Evolutionary conservation across 2,329 filamentous ascomycete genomes (phyloP), one percentile per base, ranked within the genome.

Genomic region (Zymoseptoria ardabiliae): DNA sequence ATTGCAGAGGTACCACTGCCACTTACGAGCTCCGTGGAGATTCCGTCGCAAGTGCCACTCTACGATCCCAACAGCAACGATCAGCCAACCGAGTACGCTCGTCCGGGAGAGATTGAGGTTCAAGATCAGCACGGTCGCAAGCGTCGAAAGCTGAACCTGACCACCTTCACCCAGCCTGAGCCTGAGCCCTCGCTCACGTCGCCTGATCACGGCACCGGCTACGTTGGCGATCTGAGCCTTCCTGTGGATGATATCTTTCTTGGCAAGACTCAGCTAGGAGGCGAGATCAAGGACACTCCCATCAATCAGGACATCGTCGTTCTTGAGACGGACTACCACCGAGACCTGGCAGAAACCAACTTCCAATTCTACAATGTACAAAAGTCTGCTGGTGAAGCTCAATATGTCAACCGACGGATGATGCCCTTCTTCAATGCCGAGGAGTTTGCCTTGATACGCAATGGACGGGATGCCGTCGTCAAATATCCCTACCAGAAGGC

Each of bases 161-260:
- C 19, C 35, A 35, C 53, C 50, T 17, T 30, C 22, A 13, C 45
- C 20, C 17, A n/a, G 21, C 20, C 41, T 30, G 20, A 30, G 48
- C 19, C 45, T 22, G 22, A 23, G 4, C 51, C 53, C 51, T 35
- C 41, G 22, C 30, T 22, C 21, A 11, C 11, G 25, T 25, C 50
- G 6, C 19, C 55, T n/a, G 50, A 57, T 21, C 48, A 30, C 10
- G 50, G 56, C 23, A 48, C 30, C 10, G 54, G 57, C 21, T 69
- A 62, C 45, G 57, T 73, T 9, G 62, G 60, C 8, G 61, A 66
- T 11, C 28, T 55, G 0, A 64, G 59, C 13, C 21, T 70, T 11
- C 58, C 70, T 1, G 56, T 75, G 2, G 70, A 76, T 50, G 57
- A 67, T 4, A 23, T 76, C 2, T 75, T 76, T 64, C 75, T 70